Percentiles rank a stretch among this genome's conserved stretches.
Evolutionary conservation across 345 rosid species (phyloP).

Genomic region (Erodium maritimum): DNA sequence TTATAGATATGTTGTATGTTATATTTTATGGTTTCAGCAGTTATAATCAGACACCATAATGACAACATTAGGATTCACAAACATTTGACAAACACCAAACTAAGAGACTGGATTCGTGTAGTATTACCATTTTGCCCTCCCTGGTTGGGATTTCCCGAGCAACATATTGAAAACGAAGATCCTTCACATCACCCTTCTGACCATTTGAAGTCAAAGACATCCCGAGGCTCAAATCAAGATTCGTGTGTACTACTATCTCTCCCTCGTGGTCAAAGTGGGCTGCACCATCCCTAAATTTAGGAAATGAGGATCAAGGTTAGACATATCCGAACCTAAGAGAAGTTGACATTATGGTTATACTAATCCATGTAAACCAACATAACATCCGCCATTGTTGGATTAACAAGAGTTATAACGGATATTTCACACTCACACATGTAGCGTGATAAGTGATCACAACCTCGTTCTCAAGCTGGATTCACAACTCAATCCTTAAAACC

Average conservation of each 20-base stretch:
- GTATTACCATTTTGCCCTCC: constrained; percentile 13
- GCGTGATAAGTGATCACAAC: too few relatives aligned
- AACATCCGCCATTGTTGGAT: too few relatives aligned
- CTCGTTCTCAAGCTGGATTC: too few relatives aligned
- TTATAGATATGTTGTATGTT: too few relatives aligned
- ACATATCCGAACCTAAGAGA: too few relatives aligned
- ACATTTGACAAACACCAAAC: not conserved
- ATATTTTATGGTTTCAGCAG: too few relatives aligned
- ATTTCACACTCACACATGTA: too few relatives aligned
- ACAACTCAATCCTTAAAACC: constrained; percentile 40
- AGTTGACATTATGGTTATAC: too few relatives aligned
- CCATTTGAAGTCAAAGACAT: constrained; percentile 22
- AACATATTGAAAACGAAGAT: constrained; percentile 2
- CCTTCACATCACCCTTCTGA: constrained; percentile 11
- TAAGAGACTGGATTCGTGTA: not conserved
- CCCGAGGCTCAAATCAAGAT: constrained; percentile 52
- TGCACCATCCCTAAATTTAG: constrained; percentile 37
- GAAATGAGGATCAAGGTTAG: constrained; percentile 30
- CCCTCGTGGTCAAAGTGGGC: constrained; percentile 37
- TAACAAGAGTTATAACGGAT: too few relatives aligned
- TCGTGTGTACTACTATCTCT: constrained; percentile 13
- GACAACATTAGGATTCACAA: too few relatives aligned
- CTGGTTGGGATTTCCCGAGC: constrained; percentile 15
- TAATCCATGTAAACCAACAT: too few relatives aligned
- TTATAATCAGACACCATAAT: too few relatives aligned